Base-by-base conservation (phyloP, 176 grass and related monocot genomes). In the Rhynchospora tenuis region DNA sequence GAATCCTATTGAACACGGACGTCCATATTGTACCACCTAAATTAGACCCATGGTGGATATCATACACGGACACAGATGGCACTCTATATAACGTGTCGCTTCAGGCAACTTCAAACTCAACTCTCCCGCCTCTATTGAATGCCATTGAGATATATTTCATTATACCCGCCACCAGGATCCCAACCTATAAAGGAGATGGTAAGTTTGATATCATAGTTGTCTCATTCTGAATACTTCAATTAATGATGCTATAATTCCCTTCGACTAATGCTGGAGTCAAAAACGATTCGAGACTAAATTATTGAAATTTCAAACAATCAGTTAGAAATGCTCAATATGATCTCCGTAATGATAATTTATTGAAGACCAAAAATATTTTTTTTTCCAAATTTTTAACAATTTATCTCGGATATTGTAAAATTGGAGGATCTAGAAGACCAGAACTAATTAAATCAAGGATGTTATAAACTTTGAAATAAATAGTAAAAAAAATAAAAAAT, bases 41-140 rank as follows among this genome's bases (percentile, higher is more conserved):
- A 42, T 44, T 91, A 62, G 0, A 45, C 9, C 5, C 82, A 16
- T 81, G 52, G 42, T 50, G 73, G 47, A 17, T 81, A 9, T 38
- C 23, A 2, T 38, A 15, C 2, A 45, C 2, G 31, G 31, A 33
- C 31, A 33, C 31, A 33, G 31, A 33, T 33, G 31, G 3, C 31
- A 33, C 6, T 48, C 23, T 1, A 7, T 91, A 91, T 82, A 68
- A 33, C 7, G 0, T 88, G 42, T 67, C 90, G 4, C 28, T 94
- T 43, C 88, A 69, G 10, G 80, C 88, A 57, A 83, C 93, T 0
- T 16, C 20, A 13, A 86, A 70, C 22, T 92, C 93, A 1, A 90
- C 69, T 55, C 42, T 92, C 58, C 93, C 93, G 0, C 93, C 93
- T 9, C 28, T 92, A 8, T 86, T 94, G 84, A 94, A 90, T 27